A percentile compares a stretch with the other conserved stretches of the same genome.
Conservation (phyloP, 2,329 filamentous ascomycete species). For the Drechslera avenae region DNA sequence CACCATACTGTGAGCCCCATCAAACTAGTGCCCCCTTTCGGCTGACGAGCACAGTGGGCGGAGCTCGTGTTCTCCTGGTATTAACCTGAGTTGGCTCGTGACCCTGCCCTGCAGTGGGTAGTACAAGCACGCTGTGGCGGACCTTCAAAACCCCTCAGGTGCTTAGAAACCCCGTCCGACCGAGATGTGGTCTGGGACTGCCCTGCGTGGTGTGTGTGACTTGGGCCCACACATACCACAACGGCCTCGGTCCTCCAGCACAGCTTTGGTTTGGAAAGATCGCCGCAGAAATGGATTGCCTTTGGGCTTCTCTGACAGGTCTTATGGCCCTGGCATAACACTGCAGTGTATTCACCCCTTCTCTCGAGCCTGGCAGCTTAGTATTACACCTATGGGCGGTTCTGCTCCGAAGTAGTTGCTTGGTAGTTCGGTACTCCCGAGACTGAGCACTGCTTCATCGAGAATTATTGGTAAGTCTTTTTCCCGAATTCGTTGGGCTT, state of each 20-base stretch:
- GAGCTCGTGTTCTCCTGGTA: conserved; percentile 1
- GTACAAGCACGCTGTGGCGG: not conserved
- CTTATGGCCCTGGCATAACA: not conserved
- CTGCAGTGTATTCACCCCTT: not conserved
- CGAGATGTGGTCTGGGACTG: not conserved
- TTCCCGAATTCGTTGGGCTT: no score
- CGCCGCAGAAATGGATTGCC: not conserved
- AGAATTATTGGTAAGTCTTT: no score
- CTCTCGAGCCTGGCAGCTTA: not conserved
- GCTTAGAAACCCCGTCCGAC: not conserved
- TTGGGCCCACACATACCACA: no score
- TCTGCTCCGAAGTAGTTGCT: no score
- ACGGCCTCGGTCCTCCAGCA: not conserved
- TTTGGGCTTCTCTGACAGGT: not conserved
- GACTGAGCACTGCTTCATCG: no score
- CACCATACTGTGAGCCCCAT: no score
- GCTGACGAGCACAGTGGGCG: no score
- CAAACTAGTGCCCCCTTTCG: no score
- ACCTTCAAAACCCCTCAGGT: not conserved
- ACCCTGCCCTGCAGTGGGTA: not conserved
- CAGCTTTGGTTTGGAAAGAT: not conserved
- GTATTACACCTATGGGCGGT: no score
- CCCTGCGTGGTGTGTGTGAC: not conserved
- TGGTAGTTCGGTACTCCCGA: no score
- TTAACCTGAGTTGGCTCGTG: conserved; percentile 1